Evolutionary conservation across 2,329 filamentous ascomycete genomes (phyloP), one percentile per base, ranked within the genome.

Genomic region (Colletotrichum chlorophyti): DNA sequence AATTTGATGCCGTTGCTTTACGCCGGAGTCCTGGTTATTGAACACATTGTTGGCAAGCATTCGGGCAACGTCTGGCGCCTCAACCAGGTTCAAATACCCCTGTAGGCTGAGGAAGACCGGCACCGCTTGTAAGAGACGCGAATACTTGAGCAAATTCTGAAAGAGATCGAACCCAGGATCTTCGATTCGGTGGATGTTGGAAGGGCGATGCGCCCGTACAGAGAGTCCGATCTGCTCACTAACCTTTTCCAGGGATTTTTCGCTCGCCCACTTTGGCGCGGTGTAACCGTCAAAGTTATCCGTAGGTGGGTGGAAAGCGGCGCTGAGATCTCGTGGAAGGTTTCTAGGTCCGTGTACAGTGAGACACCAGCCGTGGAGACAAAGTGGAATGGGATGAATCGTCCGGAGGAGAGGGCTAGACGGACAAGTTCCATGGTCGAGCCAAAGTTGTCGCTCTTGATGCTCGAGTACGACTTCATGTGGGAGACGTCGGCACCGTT

Each of bases 401-500:
- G 63, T 1, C 62, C 53, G 0, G 68, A 29, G 7, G 60, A 54
- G 3, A 71, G 60, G 29, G 23, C 5, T 4, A 45, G 5, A 11
- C 53, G 47, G 1, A 66, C 64, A 3, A 77, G 60, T n/a, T 68
- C 64, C 24, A 63, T 61, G 1, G 69, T 72, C 0, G 72, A 67
- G 0, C 27, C 12, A 1, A 75, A 43, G 51, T 77, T 76, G 7
- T 64, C 19, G 1, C 19, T 23, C 5, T 63, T 48, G 0, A 76
- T 59, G 1, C 61, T 53, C 1, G 53, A 34, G 61, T 74, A 77
- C 3, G 57, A 55, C 47, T 75, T 70, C 52, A 65, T 51, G 63
- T 65, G 73, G 9, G 62, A 71, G 11, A 65, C 64, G 43, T 73
- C 69, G 12, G 75, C 76, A 8, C 75, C 77, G 40, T 70, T 72